phyloP scores from a whole-genome alignment of 345 rosid species.

The Eutrema japonicum region DNA sequence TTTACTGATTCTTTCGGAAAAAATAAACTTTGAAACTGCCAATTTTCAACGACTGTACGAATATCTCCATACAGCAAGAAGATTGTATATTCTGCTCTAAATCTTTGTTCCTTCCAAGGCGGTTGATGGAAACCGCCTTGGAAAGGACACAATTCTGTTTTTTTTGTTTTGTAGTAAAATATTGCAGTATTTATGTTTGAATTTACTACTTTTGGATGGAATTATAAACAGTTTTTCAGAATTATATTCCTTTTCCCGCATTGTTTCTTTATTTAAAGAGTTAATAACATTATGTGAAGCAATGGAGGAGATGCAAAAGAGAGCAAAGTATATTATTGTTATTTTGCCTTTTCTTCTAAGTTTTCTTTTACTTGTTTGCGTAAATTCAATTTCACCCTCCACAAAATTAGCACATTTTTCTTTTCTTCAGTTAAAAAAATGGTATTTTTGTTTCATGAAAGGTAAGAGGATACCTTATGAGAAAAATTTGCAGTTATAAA shows the following conservation, averaged over 20 bases:
- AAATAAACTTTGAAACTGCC: no score
- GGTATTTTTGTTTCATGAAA: neutral
- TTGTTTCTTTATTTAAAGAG: neutral
- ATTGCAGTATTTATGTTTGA: neutral
- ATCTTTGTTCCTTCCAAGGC: no score
- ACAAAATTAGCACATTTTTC: neutral
- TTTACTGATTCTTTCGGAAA: no score
- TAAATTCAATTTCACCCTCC: neutral
- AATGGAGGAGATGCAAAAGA: slow-evolving; percentile 2
- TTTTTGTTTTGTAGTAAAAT: neutral
- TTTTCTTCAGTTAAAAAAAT: neutral
- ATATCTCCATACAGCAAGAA: no score
- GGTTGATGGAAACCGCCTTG: no score
- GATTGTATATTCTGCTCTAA: no score
- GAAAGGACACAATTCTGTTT: no score
- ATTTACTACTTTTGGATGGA: slow-evolving; percentile 4
- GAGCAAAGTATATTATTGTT: slow-evolving; percentile 19
- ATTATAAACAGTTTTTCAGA: slow-evolving; percentile 18
- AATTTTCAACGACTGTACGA: no score
- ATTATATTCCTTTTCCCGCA: slow-evolving; percentile 21
- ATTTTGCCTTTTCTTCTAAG: slow-evolving; percentile 22
- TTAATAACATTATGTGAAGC: neutral
- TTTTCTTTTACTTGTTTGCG: neutral
- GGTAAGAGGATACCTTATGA: neutral
- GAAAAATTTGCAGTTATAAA: neutral